Conservation (phyloP, 2,329 filamentous ascomycete genomes). For the Thielaviopsis musarum region DNA sequence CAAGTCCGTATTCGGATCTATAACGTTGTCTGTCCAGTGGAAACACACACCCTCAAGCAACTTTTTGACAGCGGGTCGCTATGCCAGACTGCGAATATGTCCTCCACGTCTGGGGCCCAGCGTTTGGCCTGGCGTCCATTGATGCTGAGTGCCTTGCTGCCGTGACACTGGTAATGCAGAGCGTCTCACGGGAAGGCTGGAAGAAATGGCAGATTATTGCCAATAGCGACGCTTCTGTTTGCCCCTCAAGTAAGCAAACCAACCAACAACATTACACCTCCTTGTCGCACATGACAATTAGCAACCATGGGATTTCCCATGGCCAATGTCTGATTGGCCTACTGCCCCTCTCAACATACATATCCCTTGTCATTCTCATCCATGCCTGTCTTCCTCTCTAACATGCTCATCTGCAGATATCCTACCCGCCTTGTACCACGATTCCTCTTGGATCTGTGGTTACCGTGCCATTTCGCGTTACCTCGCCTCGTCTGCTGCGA, state of each 20-base stretch:
- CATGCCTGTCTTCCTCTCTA: neutral
- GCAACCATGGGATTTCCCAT: neutral
- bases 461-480: conserved; percentile 45
- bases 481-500: conserved; percentile 25
- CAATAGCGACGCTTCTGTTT: conserved; percentile 54
- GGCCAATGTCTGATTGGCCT: neutral
- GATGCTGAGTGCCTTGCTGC: conserved; percentile 80
- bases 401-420: conserved; percentile 24
- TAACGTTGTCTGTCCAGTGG: neutral
- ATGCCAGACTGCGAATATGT: conserved; percentile 23
- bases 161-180: conserved; percentile 52
- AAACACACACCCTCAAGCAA: neutral
- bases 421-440: conserved; percentile 37
- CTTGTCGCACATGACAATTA: neutral
- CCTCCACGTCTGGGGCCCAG: conserved; percentile 81
- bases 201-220: conserved; percentile 49
- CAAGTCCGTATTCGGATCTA: neutral
- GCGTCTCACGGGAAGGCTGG: conserved; percentile 10
- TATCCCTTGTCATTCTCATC: neutral
- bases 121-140: conserved; percentile 76
- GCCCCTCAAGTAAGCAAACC: conserved; percentile 46
- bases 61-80: neutral
- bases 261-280: neutral
- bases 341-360: conserved; percentile 4
- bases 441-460: conserved; percentile 38